Percentiles rank a stretch among this genome's conserved stretches.
phyloP scores from a whole-genome alignment of 371 early-diverging fungal species.

The Mortierella sp. region DNA sequence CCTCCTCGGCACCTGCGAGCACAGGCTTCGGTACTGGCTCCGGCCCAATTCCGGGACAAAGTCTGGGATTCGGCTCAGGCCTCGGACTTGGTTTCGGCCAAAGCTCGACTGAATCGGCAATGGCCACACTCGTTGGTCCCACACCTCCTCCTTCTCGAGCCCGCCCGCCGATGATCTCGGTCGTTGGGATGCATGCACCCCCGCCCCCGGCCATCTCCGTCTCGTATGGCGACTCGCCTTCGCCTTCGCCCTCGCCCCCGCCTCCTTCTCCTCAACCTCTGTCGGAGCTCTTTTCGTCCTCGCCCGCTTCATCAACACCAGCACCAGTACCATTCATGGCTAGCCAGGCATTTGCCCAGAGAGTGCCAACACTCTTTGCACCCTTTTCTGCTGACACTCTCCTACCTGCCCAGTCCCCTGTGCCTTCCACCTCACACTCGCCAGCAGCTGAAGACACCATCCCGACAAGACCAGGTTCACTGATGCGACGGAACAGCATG shows the following conservation, averaged over 20 bases:
- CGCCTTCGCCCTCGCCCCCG: slow-evolving; percentile 1
- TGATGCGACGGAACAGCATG: no score
- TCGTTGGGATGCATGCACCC: background rate
- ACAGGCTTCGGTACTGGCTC: background rate
- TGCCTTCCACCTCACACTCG: background rate
- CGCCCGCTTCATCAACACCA: background rate
- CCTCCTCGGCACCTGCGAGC: background rate
- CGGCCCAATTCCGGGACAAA: background rate
- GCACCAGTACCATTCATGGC: slow-evolving; percentile 1
- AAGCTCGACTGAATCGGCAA: background rate
- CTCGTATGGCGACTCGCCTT: background rate
- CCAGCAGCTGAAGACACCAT: background rate
- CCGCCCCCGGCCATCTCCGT: background rate
- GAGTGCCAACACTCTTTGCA: no score
- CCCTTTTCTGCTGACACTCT: no score
- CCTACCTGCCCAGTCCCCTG: no score
- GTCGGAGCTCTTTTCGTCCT: background rate
- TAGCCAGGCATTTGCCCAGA: background rate
- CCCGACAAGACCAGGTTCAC: background rate
- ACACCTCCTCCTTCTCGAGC: no score
- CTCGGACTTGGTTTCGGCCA: background rate
- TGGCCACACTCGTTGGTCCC: no score
- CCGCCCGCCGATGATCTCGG: background rate
- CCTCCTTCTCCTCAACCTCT: slow-evolving; percentile 4
- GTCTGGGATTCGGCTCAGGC: background rate